Evolutionary conservation across 163 green algal genomes (phyloP), one percentile per base, ranked within the genome.

Genomic region (Trebouxiophyceae sp.): DNA sequence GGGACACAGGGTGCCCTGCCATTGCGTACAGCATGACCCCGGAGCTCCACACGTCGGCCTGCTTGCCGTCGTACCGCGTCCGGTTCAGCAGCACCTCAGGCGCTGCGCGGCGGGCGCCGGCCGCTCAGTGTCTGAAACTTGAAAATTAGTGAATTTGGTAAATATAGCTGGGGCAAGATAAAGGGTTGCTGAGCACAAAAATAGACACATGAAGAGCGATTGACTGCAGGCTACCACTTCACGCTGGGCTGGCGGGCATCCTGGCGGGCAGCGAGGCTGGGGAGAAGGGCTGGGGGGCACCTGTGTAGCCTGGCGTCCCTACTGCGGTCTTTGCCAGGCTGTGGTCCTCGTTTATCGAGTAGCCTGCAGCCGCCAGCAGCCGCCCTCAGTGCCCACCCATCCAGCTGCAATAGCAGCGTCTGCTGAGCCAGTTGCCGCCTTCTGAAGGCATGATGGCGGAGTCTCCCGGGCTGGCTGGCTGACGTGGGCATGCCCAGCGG

Each of bases 1-100:
- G n/a, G n/a, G n/a, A n/a, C n/a, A n/a, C n/a, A n/a, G n/a, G n/a
- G n/a, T n/a, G n/a, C n/a, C n/a, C n/a, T n/a, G n/a, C 39, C 87
- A 95, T 95, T 26, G 87, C 84, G 71, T 90, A 95, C 44, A 95
- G 80, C 78, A 93, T 88, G 1, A 95, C 86, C 1, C 86, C 87
- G 58, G 79, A 84, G 6, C 65, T 78, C 81, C 86, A 91, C 8
- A 93, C 47, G 71, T 91, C 85, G 12, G 81, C 77, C 55, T 75
- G 59, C 68, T 86, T 87, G 61, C 77, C 76, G 65, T 88, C 77
- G 56, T 89, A 91, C 46, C 50, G 26, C 46, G 30, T 24, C 39
- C 31, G 31, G 56, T 68, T 68, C 16, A 45, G 60, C 47, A 73
- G 57, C 29, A 79, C 61, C 34, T 79, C 72, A 44, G 66, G 66